Evolutionary conservation across 345 rosid species (phyloP), one percentile per base, ranked within the genome.

Genomic region (Cardamine resedifolia): DNA sequence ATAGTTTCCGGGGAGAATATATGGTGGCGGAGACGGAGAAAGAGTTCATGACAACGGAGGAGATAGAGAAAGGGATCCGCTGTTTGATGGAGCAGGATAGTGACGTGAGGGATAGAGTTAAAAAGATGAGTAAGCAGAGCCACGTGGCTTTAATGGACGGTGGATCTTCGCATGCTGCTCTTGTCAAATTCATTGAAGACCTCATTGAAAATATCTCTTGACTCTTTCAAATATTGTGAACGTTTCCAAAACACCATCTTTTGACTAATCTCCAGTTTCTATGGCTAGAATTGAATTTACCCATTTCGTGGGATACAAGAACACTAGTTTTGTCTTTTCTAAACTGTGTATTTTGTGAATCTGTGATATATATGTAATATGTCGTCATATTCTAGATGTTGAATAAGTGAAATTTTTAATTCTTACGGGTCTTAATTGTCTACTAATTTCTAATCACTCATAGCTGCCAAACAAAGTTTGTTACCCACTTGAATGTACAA

Each of bases 21-120:
- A 0, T 6, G 47, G n/a, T 5, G 14, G 68, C 1, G 38, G 57
- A 48, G 27, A 41, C 45, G 20, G 70, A 56, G 14, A 30, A 56
- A 12, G 69, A 75, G 18, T 0, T 5, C 0, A 41, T 80, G 43
- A 61, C 34, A 7, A 80, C 84, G 0, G 80, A 73, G 19, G 88
- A 77, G 34, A 81, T 86, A 3, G 86, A 82, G 82, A 70, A 73
- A 4, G 87, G 85, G 33, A 81, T 88, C 12, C 16, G 63, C 38
- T 19, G 75, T 14, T 21, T 85, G 60, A 85, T 84, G 90, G 83
- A 84, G 48, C 48, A 28, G 8, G 83, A 71, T 1, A 53, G 56
- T 1, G 74, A 71, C 0, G 49, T 56, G 11, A 79, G 77, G 67
- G 61, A 23, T 30, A 80, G 49, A 31, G 83, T 76, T 9, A 81